Percentiles rank a stretch among this genome's conserved stretches.
Evolutionary conservation across 2,329 filamentous ascomycete genomes (phyloP).

Genomic region (Pestalotiopsis sp.): DNA sequence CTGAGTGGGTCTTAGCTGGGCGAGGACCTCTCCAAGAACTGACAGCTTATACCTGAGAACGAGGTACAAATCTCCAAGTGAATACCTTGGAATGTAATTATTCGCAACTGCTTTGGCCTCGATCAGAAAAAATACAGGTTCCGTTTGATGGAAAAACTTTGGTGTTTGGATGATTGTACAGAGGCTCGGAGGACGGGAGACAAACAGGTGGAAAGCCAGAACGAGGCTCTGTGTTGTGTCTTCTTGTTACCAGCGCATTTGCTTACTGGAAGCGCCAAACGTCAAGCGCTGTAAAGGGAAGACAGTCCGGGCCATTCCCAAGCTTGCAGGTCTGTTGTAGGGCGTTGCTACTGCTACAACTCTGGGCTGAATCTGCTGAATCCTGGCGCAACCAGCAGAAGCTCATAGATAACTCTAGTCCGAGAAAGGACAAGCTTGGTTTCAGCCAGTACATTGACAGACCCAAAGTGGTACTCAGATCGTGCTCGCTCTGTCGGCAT

Average conservation of each 20-base stretch:
- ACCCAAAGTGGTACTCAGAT: not conserved
- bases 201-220: not conserved
- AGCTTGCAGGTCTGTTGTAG: too few relatives aligned
- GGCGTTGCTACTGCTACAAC: not conserved
- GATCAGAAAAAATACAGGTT: not conserved
- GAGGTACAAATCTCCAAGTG: too few relatives aligned
- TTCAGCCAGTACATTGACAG: not conserved
- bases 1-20: not conserved
- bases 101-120: not conserved
- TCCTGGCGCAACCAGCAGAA: slow-evolving; percentile 2
- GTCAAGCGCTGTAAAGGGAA: not conserved
- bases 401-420: slow-evolving; percentile 5
- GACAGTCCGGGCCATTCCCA: not conserved
- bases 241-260: not conserved
- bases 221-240: not conserved
- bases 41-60: not conserved
- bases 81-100: not conserved
- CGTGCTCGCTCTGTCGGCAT: not conserved
- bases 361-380: not conserved
- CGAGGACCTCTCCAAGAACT: not conserved
- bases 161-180: not conserved
- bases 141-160: not conserved
- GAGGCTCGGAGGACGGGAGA: not conserved
- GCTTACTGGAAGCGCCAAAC: not conserved
- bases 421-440: not conserved